These are phyloP conservation scores for Trifolium repens DNA, from an alignment of 306 rosid genomes.

Conservation along the genomic window DNA sequence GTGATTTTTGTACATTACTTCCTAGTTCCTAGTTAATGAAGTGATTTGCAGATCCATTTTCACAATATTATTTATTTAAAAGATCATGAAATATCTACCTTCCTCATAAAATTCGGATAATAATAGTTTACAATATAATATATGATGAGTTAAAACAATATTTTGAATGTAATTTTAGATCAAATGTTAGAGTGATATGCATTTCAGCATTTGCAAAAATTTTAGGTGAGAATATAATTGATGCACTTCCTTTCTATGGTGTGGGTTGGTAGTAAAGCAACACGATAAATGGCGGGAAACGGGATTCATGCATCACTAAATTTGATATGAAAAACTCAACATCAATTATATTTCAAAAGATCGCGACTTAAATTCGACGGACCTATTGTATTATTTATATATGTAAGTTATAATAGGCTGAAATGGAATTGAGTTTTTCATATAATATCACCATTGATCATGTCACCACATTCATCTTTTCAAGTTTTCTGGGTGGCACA, in stretches of 20 bases:
- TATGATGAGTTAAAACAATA: neutral
- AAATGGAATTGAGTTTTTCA: neutral
- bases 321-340: slow-evolving; percentile 26
- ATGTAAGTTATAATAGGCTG: slow-evolving; percentile 7
- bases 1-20: slow-evolving; percentile 48
- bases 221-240: slow-evolving; percentile 6
- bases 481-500: neutral
- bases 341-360: neutral
- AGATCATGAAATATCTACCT: neutral
- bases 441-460: too few species aligned
- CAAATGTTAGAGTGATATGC: neutral
- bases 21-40: slow-evolving; percentile 28
- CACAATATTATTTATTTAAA: neutral
- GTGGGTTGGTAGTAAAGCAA: neutral
- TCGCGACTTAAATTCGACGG: neutral
- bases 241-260: slow-evolving; percentile 12
- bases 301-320: neutral
- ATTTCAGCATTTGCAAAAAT: neutral
- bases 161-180: slow-evolving; percentile 28
- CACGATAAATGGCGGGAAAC: slow-evolving; percentile 7
- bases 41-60: slow-evolving; percentile 23
- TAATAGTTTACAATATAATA: slow-evolving; percentile 5
- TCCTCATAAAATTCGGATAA: neutral
- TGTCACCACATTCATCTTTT: neutral
- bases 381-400: neutral